Conservation (phyloP, 805 yeast species). For the Lipomyces spencermartinsiae region DNA sequence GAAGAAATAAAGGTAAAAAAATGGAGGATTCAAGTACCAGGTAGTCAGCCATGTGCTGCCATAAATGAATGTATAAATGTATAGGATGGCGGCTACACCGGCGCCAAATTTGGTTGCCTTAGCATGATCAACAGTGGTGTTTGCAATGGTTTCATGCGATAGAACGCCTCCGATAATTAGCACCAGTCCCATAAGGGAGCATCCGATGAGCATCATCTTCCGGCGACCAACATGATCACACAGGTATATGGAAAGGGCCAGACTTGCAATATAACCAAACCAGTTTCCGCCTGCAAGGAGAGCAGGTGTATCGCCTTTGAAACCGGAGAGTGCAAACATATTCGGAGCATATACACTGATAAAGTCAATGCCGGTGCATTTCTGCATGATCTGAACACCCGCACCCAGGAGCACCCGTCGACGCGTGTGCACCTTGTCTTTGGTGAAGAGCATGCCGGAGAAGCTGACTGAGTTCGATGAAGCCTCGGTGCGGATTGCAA, state of each 20-base stretch:
- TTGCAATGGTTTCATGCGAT: too few species aligned
- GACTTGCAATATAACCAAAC: constrained; percentile 22
- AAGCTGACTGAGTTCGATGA: constrained; percentile 18
- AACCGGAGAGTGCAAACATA: constrained; percentile 21
- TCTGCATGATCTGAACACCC: constrained; percentile 49
- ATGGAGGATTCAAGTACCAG: too few species aligned
- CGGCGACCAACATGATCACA: constrained; percentile 63
- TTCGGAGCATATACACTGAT: constrained; percentile 42
- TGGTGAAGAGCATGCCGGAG: too few species aligned
- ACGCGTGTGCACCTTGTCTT: background rate
- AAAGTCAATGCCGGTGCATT: constrained; percentile 49
- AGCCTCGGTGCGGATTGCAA: constrained; percentile 25
- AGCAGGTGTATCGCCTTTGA: constrained; percentile 13
- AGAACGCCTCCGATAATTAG: too few species aligned
- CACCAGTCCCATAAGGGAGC: too few species aligned
- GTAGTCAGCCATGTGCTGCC: too few species aligned
- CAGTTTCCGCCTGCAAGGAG: constrained; percentile 20
- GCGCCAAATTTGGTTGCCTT: too few species aligned
- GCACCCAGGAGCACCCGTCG: constrained; percentile 28
- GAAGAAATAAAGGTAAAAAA: too few species aligned
- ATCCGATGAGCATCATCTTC: constrained; percentile 41
- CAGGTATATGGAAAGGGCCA: constrained; percentile 23
- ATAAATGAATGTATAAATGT: too few species aligned
- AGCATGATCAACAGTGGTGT: too few species aligned
- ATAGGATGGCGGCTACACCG: too few species aligned